Conservation (phyloP, 352 stramenopile genomes). For the Elongisporangium undulatum region DNA sequence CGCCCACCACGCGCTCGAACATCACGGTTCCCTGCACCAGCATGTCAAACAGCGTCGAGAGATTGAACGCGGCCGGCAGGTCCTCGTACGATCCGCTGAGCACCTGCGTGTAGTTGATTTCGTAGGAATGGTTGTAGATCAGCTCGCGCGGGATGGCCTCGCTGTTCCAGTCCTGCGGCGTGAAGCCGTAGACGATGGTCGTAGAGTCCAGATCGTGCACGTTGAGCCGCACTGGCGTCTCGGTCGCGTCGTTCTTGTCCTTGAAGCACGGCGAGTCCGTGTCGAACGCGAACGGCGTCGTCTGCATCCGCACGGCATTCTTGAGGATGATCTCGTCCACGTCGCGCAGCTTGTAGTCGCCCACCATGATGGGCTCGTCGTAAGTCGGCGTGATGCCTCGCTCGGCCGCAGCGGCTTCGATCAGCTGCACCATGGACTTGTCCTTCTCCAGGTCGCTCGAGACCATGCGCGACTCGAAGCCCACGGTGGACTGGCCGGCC, state of each 20-base stretch:
- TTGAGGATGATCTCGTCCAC: constrained; percentile 30
- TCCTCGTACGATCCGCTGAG: constrained; percentile 7
- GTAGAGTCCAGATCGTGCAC: constrained; percentile 36
- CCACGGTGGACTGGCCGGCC: constrained; percentile 38
- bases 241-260: constrained; percentile 19
- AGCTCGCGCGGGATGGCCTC: constrained; percentile 23
- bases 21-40: constrained; percentile 37
- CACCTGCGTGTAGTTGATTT: constrained; percentile 8
- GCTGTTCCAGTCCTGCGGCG: constrained; percentile 41
- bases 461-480: constrained; percentile 40
- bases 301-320: constrained; percentile 26
- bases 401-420: constrained; percentile 5
- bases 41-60: constrained; percentile 20
- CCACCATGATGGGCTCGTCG: constrained; percentile 6
- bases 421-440: constrained; percentile 21
- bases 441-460: constrained; percentile 34
- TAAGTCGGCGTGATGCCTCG: constrained; percentile 4
- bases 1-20: constrained; percentile 29
- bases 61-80: constrained; percentile 12
- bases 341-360: neutral
- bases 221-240: constrained; percentile 23
- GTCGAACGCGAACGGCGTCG: constrained; percentile 28
- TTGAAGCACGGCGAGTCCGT: constrained; percentile 20
- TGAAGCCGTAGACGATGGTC: constrained; percentile 40
- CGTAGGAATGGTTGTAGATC: constrained; percentile 9